phyloP scores from a whole-genome alignment of 495 filamentous ascomycete species.

The Hypoxylon lienhwacheense region DNA sequence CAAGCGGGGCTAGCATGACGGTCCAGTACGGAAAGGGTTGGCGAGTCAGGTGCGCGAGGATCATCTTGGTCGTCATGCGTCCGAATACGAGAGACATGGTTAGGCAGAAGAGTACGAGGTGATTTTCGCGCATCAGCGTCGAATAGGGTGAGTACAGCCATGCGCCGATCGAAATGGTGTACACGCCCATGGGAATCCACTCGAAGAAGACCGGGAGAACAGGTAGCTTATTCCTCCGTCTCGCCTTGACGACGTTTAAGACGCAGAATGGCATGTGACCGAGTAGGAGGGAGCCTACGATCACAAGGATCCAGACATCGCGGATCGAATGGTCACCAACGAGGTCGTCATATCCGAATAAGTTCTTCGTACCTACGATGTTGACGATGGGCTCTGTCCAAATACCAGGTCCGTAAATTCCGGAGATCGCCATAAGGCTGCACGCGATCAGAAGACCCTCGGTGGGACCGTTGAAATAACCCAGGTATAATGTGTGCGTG shows the following conservation, averaged over 20 bases:
- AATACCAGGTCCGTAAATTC: conserved; percentile 82
- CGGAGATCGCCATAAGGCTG: conserved; percentile 78
- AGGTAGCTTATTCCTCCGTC: conserved; percentile 70
- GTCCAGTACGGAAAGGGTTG: conserved; percentile 99
- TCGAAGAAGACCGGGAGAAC: conserved; percentile 86
- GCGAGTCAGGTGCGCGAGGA: conserved; percentile 87
- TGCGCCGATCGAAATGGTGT: conserved; percentile 67
- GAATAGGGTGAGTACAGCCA: conserved; percentile 92
- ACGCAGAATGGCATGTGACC: conserved; percentile 83
- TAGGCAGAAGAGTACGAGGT: conserved; percentile 87
- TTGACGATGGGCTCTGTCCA: conserved; percentile 76
- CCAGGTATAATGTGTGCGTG: conserved; percentile 95
- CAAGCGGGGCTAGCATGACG: conserved; percentile 78
- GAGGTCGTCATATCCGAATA: conserved; percentile 54
- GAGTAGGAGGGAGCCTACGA: conserved; percentile 70
- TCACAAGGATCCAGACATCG: conserved; percentile 84
- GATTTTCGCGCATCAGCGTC: conserved; percentile 74
- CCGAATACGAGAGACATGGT: conserved; percentile 96
- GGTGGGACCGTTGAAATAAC: conserved; percentile 95
- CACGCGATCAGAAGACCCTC: conserved; percentile 92
- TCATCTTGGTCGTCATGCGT: conserved; percentile 99
- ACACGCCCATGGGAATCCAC: conserved; percentile 88
- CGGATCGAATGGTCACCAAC: conserved; percentile 69
- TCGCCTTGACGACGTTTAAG: conserved; percentile 76
- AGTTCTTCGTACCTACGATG: conserved; percentile 58